Conservation (phyloP, 2,329 filamentous ascomycete species). For the Fusarium chlamydosporum region DNA sequence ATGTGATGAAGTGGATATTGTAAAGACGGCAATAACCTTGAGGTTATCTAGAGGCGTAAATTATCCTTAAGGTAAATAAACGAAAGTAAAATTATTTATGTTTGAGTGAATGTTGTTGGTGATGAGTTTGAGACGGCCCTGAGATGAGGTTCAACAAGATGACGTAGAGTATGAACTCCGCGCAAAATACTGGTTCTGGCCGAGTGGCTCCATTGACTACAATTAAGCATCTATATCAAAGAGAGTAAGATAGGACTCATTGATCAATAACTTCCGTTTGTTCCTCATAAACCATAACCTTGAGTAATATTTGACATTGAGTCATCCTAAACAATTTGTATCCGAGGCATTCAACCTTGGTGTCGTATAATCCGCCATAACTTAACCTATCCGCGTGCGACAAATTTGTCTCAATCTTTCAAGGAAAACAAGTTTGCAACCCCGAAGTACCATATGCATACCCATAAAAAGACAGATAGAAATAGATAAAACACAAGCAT, state of each 20-base stretch:
- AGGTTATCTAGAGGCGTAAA: not conserved
- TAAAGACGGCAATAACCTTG: not conserved
- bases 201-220: not conserved
- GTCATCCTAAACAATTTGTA: not conserved
- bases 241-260: not conserved
- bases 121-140: constrained; percentile 3
- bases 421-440: not conserved
- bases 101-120: not conserved
- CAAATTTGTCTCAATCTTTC: not conserved
- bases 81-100: not conserved
- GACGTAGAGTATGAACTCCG: constrained; percentile 25
- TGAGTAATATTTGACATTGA: not conserved
- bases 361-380: not conserved
- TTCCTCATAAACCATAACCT: not conserved
- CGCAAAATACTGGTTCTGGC: not conserved
- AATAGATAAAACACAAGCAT: not conserved
- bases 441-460: not conserved
- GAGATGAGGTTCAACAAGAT: constrained; percentile 19
- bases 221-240: not conserved
- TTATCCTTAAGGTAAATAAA: too few species aligned
- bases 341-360: not conserved
- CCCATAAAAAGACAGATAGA: not conserved
- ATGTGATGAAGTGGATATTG: too few species aligned
- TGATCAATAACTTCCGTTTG: not conserved
- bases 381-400: not conserved